Evolutionary conservation across 2,329 filamentous ascomycete species (phyloP), one percentile per base, ranked within the genome.

Genomic region (Cercospora beticola): DNA sequence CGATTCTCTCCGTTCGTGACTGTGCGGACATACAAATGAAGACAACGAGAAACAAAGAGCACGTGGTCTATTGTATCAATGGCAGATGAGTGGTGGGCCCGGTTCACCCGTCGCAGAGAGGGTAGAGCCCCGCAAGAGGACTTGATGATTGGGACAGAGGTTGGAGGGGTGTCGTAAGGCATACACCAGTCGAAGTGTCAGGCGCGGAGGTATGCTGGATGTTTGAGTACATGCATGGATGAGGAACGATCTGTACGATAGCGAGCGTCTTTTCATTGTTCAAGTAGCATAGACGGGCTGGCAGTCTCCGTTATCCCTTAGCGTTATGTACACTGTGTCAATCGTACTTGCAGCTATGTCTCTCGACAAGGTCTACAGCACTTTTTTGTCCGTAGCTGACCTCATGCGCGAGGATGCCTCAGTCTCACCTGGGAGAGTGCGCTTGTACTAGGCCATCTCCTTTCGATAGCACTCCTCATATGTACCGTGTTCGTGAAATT

Each of bases 1-100:
- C 62, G 62, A 16, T 64, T 64, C 18, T 33, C 26, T 43, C 62
- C 62, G 16, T 46, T 64, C 12, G 62, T 64, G 43, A 64, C 43
- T 56, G 46, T 64, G 9, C 14, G 62, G 62, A 64, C 62, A 21
- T 64, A 54, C 23, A 54, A 28, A n/a, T 54, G 49, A 54, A n/a
- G 36, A 26, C 12, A 28, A 26, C 6, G 14, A 1, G n/a, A 14
- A 6, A 3, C 49, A 28, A 26, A 8, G 2, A 28, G 5, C 0
- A n/a, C 0, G 2, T 28, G 23, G 28, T n/a, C 1, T 2, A 26
- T 8, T 4, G 1, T 28, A 54, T 28, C 23, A 54, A 52, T 14
- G 21, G 4, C 23, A 14, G 30, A 14, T 40, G 21, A 26, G 9
- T 14, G 14, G 5, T 1, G 4, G 46, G 9, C 9, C 18, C 12